Base-by-base conservation (phyloP, 192 early-diverging fungal species). In the Coemansia sp. region DNA sequence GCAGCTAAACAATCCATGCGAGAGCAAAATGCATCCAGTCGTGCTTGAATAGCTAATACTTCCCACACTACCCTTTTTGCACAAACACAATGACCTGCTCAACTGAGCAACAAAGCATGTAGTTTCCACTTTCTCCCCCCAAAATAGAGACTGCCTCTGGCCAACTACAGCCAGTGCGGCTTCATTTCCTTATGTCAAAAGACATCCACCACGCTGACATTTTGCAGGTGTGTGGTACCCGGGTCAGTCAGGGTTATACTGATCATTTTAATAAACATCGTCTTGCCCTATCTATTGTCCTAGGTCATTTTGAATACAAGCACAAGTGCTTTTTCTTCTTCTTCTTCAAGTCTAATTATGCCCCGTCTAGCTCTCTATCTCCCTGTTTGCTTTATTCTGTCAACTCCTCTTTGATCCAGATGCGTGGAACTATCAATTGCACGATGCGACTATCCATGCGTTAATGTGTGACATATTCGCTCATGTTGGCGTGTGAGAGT, bases 41-140 rank as follows among this genome's bases (percentile, higher is more conserved):
- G 53, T 31, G 53, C 53, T 27, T 57, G 53, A 57, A 57, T 57
- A 57, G 53, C 53, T 34, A 34, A 33, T 16, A 34, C 31, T 58
- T 58, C 55, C 55, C 55, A 58, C 55, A 58, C 55, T 58, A 58
- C 31, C 31, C 15, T 18, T 36, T 58, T 58, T 16, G 55, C 16
- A 58, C 33, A 58, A 58, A 16, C 29, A 58, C 55, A 55, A 55
- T 58, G 55, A 0, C 33, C 31, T 20, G n/a, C 47, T 50, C 47
- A 24, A 50, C 20, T 22, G 47, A 50, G 47, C 47, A 10, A 33
- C 55, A 15, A 58, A 58, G 53, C 22, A 57, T 5, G 31, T 36
- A 31, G 16, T 18, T 58, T 33, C 9, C 24, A 13, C 44, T 15
- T 11, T 7, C 22, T 31, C 53, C 31, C 55, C 29, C 27, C 15